Base-by-base conservation (phyloP, 345 rosid species). In the Pelargonium nanum region DNA sequence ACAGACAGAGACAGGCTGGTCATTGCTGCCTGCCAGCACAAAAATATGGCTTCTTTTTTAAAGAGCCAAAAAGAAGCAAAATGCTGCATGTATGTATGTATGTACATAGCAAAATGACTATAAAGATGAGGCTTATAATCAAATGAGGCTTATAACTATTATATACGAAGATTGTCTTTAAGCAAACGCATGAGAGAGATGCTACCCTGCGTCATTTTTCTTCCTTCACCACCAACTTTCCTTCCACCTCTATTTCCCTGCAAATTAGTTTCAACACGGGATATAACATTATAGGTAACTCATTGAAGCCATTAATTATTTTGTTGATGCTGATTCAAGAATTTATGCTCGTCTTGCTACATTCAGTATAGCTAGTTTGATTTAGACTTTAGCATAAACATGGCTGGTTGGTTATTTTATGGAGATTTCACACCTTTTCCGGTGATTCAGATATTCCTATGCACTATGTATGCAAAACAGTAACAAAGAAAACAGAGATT, bases 131-230 rank as follows among this genome's bases (percentile, higher is more conserved):
- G n/a, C n/a, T n/a, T n/a, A n/a, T n/a, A n/a, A n/a, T n/a, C n/a
- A n/a, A n/a, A n/a, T n/a, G n/a, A n/a, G n/a, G n/a, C n/a, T n/a
- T n/a, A n/a, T n/a, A n/a, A n/a, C n/a, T n/a, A 30, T 54, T 78
- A 80, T 59, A 66, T 62, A 61, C 58, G 78, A 56, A 80, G 81
- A 65, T 75, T 77, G 55, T 57, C 78, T 51, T 79, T 72, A 61
- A 89, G 94, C 77, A 89, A 72, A 52, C 82, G 84, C 21, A 84
- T 30, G 58, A 93, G 86, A 34, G 80, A 63, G 55, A 66, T 67
- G 70, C 78, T 89, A 23, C 99, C 99, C 66, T 77, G 80, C 53
- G 91, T 89, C 76, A 80, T 78, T 61, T 69, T 75, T 63, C 61
- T 66, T 56, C 61, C 75, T 17, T 63, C 62, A 40, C 25, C 72